Percentiles rank a stretch among this genome's conserved stretches.
phyloP scores from a whole-genome alignment of 2,329 filamentous ascomycete species.

The Colletotrichum sp. region DNA sequence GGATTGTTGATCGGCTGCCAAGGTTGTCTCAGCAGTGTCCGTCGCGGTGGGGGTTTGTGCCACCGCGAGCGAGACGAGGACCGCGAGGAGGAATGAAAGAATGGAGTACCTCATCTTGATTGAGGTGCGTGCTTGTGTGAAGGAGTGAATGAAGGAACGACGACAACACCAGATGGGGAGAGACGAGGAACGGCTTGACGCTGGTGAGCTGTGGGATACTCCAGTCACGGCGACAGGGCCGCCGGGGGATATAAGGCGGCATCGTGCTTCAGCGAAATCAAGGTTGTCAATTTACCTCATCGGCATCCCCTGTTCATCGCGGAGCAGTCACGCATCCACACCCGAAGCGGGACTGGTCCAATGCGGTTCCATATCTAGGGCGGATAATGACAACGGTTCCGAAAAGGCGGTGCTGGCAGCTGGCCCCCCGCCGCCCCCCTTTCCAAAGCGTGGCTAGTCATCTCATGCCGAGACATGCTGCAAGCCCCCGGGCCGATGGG shows the following conservation, averaged over 20 bases:
- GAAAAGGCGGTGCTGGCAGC: not conserved
- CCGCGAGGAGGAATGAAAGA: conserved; percentile 33
- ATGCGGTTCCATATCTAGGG: conserved; percentile 16
- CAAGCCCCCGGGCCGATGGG: conserved; percentile 15
- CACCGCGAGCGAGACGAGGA: conserved; percentile 30
- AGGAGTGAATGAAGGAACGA: conserved; percentile 8
- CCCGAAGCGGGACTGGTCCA: not conserved
- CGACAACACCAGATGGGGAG: not conserved
- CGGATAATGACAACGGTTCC: conserved; percentile 9
- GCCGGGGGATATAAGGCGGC: conserved; percentile 12
- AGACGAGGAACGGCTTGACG: not conserved
- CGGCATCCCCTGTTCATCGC: not conserved
- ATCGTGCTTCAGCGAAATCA: not conserved
- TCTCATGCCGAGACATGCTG: conserved; percentile 1
- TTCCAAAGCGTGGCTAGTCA: not conserved
- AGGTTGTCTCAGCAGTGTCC: conserved; percentile 13
- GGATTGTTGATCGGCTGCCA: conserved; percentile 1
- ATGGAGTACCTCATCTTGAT: conserved; percentile 14
- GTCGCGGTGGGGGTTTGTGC: conserved; percentile 37
- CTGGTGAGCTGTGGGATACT: not conserved
- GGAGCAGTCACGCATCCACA: not conserved
- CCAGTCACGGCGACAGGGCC: not conserved
- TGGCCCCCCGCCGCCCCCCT: not conserved
- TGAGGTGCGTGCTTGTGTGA: conserved; percentile 20
- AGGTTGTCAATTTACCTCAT: not conserved